Evolutionary conservation across 176 grass and related monocot species (phyloP).

Genomic region (Melocanna baccifera): DNA sequence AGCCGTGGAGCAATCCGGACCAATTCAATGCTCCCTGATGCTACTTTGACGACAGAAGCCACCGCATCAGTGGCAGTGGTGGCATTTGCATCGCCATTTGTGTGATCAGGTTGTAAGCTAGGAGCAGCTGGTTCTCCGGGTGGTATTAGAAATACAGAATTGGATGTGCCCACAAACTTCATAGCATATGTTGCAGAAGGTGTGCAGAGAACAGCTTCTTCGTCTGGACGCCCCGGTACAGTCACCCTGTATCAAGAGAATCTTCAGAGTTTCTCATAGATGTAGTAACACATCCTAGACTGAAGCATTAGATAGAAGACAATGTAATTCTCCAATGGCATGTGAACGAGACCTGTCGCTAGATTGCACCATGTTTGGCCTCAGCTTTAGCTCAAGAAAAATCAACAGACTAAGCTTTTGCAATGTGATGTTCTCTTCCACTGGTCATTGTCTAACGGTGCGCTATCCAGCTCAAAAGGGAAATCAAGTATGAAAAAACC

Average conservation of each 20-base stretch:
- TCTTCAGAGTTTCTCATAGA: not conserved
- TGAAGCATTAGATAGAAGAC: not conserved
- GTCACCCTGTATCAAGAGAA: conserved; percentile 40
- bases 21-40: conserved; percentile 73
- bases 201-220: conserved; percentile 93
- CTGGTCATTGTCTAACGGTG: not conserved
- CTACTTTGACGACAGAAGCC: conserved; percentile 71
- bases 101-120: not conserved
- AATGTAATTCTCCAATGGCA: not conserved
- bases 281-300: not conserved
- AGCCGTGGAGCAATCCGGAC: conserved; percentile 62
- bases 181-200: conserved; percentile 74
- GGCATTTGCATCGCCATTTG: not conserved
- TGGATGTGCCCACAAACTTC: conserved; percentile 94
- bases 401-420: not conserved
- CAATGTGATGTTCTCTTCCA: not conserved
- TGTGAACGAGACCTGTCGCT: not conserved
- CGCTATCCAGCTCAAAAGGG: too few species aligned
- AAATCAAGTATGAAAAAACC: not conserved
- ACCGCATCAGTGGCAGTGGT: not conserved
- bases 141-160: conserved; percentile 76
- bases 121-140: conserved; percentile 31
- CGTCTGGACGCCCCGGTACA: conserved; percentile 58
- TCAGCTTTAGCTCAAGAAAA: not conserved
- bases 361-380: not conserved